Evolutionary conservation across 75 land plant genomes (phyloP).

Genomic region (Selaginella tamariscina): DNA sequence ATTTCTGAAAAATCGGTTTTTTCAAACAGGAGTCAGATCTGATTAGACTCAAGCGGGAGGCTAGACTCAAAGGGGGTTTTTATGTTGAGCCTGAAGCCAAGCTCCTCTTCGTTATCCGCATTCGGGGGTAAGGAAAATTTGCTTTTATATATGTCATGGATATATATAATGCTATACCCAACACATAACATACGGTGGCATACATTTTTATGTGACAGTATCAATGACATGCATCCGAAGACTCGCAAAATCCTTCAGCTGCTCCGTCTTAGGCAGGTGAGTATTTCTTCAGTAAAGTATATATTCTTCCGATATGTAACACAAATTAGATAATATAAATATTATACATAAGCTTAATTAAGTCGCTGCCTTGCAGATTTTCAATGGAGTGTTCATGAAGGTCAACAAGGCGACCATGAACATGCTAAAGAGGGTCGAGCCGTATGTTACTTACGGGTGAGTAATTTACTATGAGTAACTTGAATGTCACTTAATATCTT

Average conservation of each 20-base stretch:
- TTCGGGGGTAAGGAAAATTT: constrained; percentile 40
- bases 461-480: no score
- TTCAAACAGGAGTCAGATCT: constrained; percentile 43
- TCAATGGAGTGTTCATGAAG: constrained; percentile 68
- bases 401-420: constrained; percentile 71
- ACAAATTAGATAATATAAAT: no score
- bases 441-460: constrained; percentile 80
- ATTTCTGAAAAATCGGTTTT: background rate
- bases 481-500: no score
- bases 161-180: no score
- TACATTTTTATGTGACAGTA: constrained; percentile 29
- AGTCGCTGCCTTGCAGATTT: constrained; percentile 32
- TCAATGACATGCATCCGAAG: constrained; percentile 85
- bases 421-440: constrained; percentile 67
- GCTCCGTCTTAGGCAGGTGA: constrained; percentile 66
- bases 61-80: constrained; percentile 61
- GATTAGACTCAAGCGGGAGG: constrained; percentile 53
- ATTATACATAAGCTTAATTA: no score
- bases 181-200: background rate
- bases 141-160: background rate
- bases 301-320: no score
- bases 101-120: constrained; percentile 51
- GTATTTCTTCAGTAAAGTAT: background rate
- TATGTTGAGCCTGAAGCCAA: constrained; percentile 74
- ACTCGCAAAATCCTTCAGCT: constrained; percentile 67